phyloP scores from a whole-genome alignment of 345 rosid genomes.

The Syzygium aromaticum region DNA sequence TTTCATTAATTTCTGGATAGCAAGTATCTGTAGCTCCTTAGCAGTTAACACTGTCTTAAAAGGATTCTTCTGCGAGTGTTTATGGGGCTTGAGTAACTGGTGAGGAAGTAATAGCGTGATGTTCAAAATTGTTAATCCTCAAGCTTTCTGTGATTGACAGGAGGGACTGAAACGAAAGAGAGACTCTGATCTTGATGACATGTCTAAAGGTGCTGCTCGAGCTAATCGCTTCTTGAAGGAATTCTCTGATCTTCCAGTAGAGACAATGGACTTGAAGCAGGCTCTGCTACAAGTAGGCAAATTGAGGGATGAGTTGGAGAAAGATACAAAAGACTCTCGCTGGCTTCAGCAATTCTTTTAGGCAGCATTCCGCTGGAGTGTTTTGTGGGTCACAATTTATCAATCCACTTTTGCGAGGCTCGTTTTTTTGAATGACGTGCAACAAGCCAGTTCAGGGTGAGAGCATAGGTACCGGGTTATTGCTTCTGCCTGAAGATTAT shows the following conservation, averaged over 20 bases:
- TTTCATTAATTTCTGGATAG: background rate
- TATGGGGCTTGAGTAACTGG: background rate
- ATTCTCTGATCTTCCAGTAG: conserved; percentile 80
- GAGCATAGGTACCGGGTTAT: background rate
- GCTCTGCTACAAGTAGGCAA: conserved; percentile 42
- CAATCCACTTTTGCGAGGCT: background rate
- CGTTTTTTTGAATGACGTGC: background rate
- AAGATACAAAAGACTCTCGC: conserved; percentile 42
- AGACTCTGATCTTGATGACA: conserved; percentile 42
- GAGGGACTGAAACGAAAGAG: conserved; percentile 69
- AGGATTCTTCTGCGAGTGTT: background rate
- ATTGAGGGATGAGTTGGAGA: conserved; percentile 61
- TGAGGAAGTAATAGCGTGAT: background rate
- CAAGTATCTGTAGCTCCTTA: background rate
- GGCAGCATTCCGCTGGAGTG: background rate
- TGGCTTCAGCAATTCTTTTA: conserved; percentile 65
- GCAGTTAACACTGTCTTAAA: background rate
- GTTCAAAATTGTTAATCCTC: background rate
- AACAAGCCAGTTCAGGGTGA: background rate
- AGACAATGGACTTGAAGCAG: conserved; percentile 71
- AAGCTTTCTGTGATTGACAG: conserved; percentile 17
- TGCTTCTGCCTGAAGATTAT: background rate
- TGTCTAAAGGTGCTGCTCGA: conserved; percentile 58
- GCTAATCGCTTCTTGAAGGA: conserved; percentile 75
- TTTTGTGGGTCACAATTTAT: background rate